phyloP scores from a whole-genome alignment of 2,329 filamentous ascomycete genomes.

The Microdochium nivale region DNA sequence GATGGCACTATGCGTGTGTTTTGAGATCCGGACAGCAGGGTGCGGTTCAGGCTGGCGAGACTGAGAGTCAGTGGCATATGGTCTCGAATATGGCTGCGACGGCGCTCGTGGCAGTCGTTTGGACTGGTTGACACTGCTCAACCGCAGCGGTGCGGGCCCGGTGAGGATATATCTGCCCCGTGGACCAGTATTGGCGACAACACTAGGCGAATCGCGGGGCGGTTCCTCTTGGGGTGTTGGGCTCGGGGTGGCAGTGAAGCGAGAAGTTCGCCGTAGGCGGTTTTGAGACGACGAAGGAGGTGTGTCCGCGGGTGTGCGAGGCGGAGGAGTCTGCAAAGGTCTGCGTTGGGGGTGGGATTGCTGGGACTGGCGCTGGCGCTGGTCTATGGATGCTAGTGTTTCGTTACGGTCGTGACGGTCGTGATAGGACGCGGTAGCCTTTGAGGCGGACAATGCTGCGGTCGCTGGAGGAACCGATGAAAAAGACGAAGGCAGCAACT shows the following conservation, averaged over 20 bases:
- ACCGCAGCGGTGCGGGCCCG: constrained; percentile 4
- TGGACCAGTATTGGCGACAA: constrained; percentile 39
- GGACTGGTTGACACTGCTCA: background rate
- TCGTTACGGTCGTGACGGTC: constrained; percentile 49
- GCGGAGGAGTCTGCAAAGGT: constrained; percentile 20
- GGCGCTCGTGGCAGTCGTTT: constrained; percentile 9
- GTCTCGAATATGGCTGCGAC: constrained; percentile 15
- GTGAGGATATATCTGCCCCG: constrained; percentile 25
- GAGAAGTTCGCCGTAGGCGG: constrained; percentile 43
- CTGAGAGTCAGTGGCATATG: constrained; percentile 19
- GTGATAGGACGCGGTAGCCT: constrained; percentile 30
- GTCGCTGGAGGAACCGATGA: constrained; percentile 23
- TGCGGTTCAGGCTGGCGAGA: constrained; percentile 29
- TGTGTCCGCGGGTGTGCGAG: constrained; percentile 21
- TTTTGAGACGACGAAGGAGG: constrained; percentile 37
- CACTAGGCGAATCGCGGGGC: constrained; percentile 1
- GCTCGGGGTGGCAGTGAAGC: constrained; percentile 34
- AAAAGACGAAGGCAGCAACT: constrained; percentile 37
- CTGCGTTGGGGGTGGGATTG: constrained; percentile 9
- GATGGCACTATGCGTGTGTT: constrained; percentile 79
- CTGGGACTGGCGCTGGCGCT: constrained; percentile 25
- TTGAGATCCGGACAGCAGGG: constrained; percentile 59
- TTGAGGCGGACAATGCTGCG: constrained; percentile 38
- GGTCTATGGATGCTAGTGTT: constrained; percentile 26
- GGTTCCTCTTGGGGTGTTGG: constrained; percentile 22